Evolutionary conservation across 164 flowering plant species (phyloP).

Genomic region (Liquidambar formosana): DNA sequence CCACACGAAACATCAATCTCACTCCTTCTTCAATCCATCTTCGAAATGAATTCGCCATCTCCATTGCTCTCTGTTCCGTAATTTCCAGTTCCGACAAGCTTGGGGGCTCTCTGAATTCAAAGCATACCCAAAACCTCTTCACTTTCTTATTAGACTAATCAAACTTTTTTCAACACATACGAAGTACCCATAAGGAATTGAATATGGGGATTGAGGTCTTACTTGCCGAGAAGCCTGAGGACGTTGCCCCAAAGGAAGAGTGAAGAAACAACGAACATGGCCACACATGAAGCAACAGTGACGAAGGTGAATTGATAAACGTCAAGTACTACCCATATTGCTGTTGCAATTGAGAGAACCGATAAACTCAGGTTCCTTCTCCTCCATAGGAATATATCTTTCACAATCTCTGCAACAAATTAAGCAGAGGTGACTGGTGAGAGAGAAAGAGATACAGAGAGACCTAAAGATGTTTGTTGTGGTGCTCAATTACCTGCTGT

Average conservation of each 20-base stretch:
- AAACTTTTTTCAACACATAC: too few relatives aligned
- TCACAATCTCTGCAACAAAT: conserved; percentile 20
- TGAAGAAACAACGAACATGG: conserved; percentile 32
- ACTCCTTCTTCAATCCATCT: conserved; percentile 27
- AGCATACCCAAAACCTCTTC: neutral
- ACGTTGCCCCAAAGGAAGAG: conserved; percentile 44
- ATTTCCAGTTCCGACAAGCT: conserved; percentile 29
- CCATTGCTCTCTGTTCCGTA: conserved; percentile 28
- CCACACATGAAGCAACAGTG: conserved; percentile 43
- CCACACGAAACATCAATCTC: conserved; percentile 42
- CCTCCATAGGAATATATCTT: conserved; percentile 50
- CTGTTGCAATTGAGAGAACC: conserved; percentile 31
- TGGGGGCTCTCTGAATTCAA: conserved; percentile 36
- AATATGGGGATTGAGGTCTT: too few relatives aligned
- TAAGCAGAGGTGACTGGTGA: neutral
- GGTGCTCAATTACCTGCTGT: conserved; percentile 7
- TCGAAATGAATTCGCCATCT: conserved; percentile 6
- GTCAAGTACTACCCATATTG: conserved; percentile 43
- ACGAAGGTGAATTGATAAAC: conserved; percentile 52
- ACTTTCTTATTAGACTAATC: too few relatives aligned
- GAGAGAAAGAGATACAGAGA: neutral
- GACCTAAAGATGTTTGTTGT: neutral
- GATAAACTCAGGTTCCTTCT: conserved; percentile 35
- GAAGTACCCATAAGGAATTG: too few relatives aligned
- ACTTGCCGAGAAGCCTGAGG: conserved; percentile 40